Conservation (phyloP, 2,329 filamentous ascomycete genomes). For the Calonectria naviculata region DNA sequence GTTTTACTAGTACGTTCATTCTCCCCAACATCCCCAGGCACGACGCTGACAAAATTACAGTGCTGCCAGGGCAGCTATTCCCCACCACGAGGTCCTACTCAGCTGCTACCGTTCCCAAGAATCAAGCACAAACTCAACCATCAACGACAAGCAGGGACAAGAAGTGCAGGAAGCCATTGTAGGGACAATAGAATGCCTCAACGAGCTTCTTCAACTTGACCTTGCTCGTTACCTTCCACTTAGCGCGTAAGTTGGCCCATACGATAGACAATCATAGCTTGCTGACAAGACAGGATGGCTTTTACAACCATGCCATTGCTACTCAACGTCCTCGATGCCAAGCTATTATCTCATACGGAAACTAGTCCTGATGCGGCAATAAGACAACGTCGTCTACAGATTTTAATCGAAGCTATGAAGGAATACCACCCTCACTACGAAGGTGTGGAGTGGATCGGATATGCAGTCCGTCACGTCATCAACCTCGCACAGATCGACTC, state of each 20-base stretch:
- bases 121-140: not conserved
- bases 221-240: not conserved
- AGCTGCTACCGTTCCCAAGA: not conserved
- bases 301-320: not conserved
- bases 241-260: not conserved
- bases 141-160: not conserved
- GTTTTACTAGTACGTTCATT: not conserved
- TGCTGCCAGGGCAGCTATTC: not conserved
- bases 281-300: not conserved
- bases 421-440: conserved; percentile 2
- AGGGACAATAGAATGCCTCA: not conserved
- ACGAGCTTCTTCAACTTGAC: not conserved
- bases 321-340: not conserved
- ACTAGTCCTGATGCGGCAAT: not conserved
- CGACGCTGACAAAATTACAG: not conserved
- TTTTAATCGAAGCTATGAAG: not conserved
- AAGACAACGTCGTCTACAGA: not conserved
- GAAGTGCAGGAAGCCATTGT: not conserved
- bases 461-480: not conserved
- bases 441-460: not conserved
- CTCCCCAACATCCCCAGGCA: too few relatives aligned
- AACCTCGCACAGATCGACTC: not conserved
- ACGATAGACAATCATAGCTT: not conserved
- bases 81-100: not conserved
- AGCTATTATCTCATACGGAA: not conserved